Percentiles rank a stretch among this genome's conserved stretches.
phyloP scores from a whole-genome alignment of 768 basidiomycete genomes.

The Suillus variegatus region DNA sequence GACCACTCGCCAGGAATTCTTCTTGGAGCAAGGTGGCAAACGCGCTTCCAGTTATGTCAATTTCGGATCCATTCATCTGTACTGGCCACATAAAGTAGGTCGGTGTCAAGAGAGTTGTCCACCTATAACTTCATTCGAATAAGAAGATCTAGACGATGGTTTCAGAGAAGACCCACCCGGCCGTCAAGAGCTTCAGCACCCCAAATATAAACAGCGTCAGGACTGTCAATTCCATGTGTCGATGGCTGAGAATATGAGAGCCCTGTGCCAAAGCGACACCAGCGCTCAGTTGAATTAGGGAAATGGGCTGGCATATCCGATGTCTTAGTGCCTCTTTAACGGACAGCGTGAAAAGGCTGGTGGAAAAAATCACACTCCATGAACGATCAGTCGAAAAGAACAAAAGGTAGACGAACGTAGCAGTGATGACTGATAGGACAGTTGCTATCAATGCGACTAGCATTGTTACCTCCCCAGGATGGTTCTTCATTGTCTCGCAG shows the following conservation, averaged over 20 bases:
- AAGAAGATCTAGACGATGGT: background rate
- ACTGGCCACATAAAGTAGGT: background rate
- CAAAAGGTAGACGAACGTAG: background rate
- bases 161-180: slow-evolving; percentile 1
- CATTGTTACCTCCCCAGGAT: slow-evolving; percentile 9
- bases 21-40: slow-evolving; percentile 7
- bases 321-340: slow-evolving; percentile 15
- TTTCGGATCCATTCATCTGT: slow-evolving; percentile 7
- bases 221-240: background rate
- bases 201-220: slow-evolving; percentile 6
- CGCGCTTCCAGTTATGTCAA: slow-evolving; percentile 5
- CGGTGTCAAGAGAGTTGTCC: slow-evolving; percentile 17
- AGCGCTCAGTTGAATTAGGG: slow-evolving; percentile 3
- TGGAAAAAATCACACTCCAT: background rate
- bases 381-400: background rate
- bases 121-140: slow-evolving; percentile 3
- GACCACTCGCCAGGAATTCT: background rate
- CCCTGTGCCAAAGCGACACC: slow-evolving; percentile 12
- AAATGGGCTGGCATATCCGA: slow-evolving; percentile 13
- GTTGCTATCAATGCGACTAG: slow-evolving; percentile 6
- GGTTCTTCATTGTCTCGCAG: background rate
- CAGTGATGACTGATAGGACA: background rate
- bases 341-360: slow-evolving; percentile 7
- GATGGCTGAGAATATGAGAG: background rate
- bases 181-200: slow-evolving; percentile 7